Base-by-base conservation (phyloP, 2,329 filamentous ascomycete species). In the Zalaria sp. region DNA sequence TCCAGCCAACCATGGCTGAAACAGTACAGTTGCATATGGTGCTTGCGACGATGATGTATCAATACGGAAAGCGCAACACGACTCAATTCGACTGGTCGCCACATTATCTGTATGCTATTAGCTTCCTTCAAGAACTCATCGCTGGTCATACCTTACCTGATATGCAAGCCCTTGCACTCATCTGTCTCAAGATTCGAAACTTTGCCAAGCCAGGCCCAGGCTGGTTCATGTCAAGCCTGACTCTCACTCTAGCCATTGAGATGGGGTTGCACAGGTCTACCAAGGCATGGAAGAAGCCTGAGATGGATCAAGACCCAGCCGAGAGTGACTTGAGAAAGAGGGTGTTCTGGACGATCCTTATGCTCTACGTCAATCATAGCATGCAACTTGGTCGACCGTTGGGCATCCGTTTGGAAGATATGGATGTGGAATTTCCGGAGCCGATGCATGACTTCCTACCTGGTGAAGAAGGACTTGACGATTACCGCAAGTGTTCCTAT, bases 191-290 rank as follows among this genome's bases (percentile, higher is more conserved):
- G 56, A 73, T 84, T 3, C 77, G 85, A 45, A 78, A 77, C 39
- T 87, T 91, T 44, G 82, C 83, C 27, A 86, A 88, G 51, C 83
- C 85, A 1, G 83, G 82, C 8, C 77, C 80, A 35, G 82, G 80
- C 41, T 81, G 79, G 62, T 72, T 81, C 49, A 68, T 88, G 45
- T 73, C 73, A 28, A 75, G 74, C 40, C 68, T 75, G 37, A 74
- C 82, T 1, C 65, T 88, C 35, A 69, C 76, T 4, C 66, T 82
- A 27, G 83, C 83, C 6, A 71, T 89, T 31, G 84, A 91, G 51
- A 63, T 86, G 34, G 80, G 83, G 11, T 65, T 91, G 32, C 83
- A 93, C 56, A 72, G 83, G 34, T 79, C 78, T n/a, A 69, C 72
- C 8, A 79, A 76, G 48, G 69, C 71, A 37, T 76, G 73, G 68